Conservation (phyloP, 2,329 filamentous ascomycete species). For the Xylariaceae sp. region DNA sequence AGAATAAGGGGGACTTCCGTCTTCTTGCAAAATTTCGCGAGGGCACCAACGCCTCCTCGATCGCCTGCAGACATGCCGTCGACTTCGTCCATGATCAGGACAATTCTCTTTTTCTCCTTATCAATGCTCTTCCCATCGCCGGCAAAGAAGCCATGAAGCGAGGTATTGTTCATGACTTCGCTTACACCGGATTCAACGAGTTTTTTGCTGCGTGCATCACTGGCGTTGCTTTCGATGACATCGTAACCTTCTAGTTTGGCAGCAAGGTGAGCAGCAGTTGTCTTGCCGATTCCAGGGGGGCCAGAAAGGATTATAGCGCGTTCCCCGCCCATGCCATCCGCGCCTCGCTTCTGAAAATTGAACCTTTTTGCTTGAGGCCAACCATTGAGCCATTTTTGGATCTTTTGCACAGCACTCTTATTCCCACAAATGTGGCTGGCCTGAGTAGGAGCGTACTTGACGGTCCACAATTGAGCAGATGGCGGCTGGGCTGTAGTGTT, state of each 20-base stretch:
- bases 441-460: conserved; percentile 86
- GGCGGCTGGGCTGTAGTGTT: conserved; percentile 37
- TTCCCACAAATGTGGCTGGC: conserved; percentile 92
- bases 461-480: conserved; percentile 77
- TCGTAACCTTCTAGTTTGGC: conserved; percentile 92
- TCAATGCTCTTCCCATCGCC: conserved; percentile 78
- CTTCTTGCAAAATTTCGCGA: conserved; percentile 93
- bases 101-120: conserved; percentile 80
- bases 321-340: conserved; percentile 77
- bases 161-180: conserved; percentile 91
- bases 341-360: conserved; percentile 75
- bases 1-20: conserved; percentile 91
- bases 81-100: conserved; percentile 98
- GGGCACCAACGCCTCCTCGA: conserved; percentile 86
- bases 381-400: conserved; percentile 79
- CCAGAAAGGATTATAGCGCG: conserved; percentile 94
- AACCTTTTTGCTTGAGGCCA: conserved; percentile 77
- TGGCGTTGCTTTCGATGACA: conserved; percentile 91
- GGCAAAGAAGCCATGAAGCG: conserved; percentile 85
- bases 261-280: conserved; percentile 90
- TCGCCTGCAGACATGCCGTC: conserved; percentile 98
- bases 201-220: conserved; percentile 93
- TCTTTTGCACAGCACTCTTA: conserved; percentile 81
- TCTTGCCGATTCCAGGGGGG: conserved; percentile 95
- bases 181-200: conserved; percentile 83